These are phyloP conservation scores for Solanum aculeatissimum DNA, from an alignment of 305 asterid genomes.

Conservation along the genomic window DNA sequence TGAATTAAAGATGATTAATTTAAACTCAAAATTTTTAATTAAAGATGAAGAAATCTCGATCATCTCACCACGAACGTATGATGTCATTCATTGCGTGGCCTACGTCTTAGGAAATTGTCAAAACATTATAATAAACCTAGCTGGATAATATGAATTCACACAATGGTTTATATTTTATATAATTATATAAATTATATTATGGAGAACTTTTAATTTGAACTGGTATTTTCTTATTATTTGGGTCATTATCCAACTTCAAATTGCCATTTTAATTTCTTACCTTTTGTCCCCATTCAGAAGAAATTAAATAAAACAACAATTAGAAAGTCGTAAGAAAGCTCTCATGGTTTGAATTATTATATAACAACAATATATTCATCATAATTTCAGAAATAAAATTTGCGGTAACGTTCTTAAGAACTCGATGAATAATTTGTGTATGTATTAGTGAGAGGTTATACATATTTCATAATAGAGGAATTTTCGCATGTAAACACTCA, in stretches of 20 bases:
- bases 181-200: neutral
- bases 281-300: neutral
- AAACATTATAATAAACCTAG: neutral
- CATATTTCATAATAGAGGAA: no score
- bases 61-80: no score
- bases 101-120: neutral
- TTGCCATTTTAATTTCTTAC: neutral
- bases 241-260: neutral
- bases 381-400: fast-evolving
- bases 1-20: no score
- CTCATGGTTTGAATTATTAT: neutral
- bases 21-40: no score
- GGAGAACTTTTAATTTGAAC: neutral
- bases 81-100: neutral
- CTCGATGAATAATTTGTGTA: no score
- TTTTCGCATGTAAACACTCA: no score
- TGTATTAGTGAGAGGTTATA: no score
- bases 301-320: neutral
- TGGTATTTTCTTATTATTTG: neutral
- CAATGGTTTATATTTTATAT: neutral
- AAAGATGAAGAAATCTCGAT: no score
- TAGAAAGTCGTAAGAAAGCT: neutral
- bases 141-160: neutral
- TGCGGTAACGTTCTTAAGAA: no score
- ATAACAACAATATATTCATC: neutral